Base-by-base conservation (phyloP, 208 protist genomes). In the Wallacemonas sp. region DNA sequence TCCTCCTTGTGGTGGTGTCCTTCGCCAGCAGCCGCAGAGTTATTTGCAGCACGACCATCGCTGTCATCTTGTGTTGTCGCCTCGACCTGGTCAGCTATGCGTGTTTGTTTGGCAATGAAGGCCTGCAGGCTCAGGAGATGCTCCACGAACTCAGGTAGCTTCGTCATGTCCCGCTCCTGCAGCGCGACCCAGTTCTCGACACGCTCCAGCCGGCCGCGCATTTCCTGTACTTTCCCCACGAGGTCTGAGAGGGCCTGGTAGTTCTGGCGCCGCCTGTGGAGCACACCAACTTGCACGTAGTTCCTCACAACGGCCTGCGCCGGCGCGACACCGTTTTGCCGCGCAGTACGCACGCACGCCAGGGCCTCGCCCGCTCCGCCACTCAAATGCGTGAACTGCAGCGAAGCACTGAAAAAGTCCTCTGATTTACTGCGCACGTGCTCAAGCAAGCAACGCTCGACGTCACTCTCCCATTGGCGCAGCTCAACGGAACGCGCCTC, bases 391-490 rank as follows among this genome's bases (percentile, higher is more conserved):
- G 64, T 68, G 75, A 96, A 95, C 26, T 77, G 67, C 33, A 72
- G 66, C 46, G 90, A 93, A 22, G 77, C 77, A 21, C 27, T 51
- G 67, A 96, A 95, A 73, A 97, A 96, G 66, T 91, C 76, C 55
- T 91, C 85, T 14, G 89, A 93, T 27, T 79, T 80, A 66, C 77
- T 81, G 72, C 90, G 85, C 14, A 96, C 93, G 68, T 96, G 93
- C 51, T 80, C 62, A 41, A 95, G 64, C 54, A 97, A 62, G 42
- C 84, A 94, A 24, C 61, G 41, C 62, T 96, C 87, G 19, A 97
- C 93, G 2, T 47, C 78, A 17, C 58, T 55, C 60, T 94, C 80
- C 77, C 79, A 97, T 41, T 62, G 45, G 9, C 88, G 84, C 44
- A 97, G 76, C 56, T 88, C 66, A 56, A 79, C 84, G 56, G 74